Conservation (phyloP, 768 basidiomycete species). For the Chiua virens region DNA sequence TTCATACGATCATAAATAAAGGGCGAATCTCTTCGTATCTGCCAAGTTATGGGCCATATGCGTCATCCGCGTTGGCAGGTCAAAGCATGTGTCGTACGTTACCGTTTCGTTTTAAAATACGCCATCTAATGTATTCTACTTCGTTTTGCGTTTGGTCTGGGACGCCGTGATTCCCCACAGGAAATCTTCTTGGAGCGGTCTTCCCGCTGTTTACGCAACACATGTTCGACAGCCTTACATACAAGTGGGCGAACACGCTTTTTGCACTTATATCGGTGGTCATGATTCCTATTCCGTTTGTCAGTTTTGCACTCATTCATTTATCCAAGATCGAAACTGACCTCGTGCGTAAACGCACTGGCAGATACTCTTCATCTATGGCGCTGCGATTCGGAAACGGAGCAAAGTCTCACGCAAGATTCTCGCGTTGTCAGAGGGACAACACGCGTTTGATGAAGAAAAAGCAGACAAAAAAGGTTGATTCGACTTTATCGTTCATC, state of each 20-base stretch:
- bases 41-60: conserved; percentile 54
- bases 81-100: conserved; percentile 58
- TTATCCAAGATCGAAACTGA: not conserved
- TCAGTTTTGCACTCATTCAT: conserved; percentile 26
- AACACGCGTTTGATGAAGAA: not conserved
- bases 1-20: not conserved
- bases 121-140: conserved; percentile 13
- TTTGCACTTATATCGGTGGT: conserved; percentile 52
- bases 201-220: conserved; percentile 65
- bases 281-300: conserved; percentile 63
- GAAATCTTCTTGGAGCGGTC: conserved; percentile 48
- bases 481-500: not conserved
- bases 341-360: not conserved
- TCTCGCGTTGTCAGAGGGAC: conserved; percentile 13
- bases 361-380: conserved; percentile 33
- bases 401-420: conserved; percentile 29
- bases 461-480: not conserved
- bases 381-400: conserved; percentile 31
- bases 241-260: conserved; percentile 60
- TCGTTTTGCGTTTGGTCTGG: conserved; percentile 13
- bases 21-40: not conserved
- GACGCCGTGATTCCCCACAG: conserved; percentile 23
- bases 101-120: not conserved
- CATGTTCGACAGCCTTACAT: conserved; percentile 57
- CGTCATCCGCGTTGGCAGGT: conserved; percentile 67